Evolutionary conservation across 129 eudicot genomes (phyloP).

Genomic region (Flaveria brownii): DNA sequence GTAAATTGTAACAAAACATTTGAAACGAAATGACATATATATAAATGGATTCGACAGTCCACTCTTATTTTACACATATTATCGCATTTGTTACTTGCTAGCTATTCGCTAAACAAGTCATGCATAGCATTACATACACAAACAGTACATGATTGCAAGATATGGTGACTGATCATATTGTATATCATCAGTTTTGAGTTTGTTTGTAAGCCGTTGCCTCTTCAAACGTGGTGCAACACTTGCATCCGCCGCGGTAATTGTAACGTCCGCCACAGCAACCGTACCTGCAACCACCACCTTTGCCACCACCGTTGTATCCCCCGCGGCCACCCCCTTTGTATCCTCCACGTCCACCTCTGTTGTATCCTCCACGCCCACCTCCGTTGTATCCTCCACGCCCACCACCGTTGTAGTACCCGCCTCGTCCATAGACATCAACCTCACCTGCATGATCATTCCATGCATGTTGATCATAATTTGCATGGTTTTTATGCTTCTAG

Average conservation of each 20-base stretch:
- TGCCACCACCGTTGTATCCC: too few relatives aligned
- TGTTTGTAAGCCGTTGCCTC: constrained; percentile 44
- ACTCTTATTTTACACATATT: constrained; percentile 25
- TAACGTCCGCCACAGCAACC: constrained; percentile 25
- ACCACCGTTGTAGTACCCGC: not conserved
- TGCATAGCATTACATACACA: constrained; percentile 11
- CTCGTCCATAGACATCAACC: constrained; percentile 15
- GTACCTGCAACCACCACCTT: not conserved
- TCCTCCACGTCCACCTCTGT: constrained; percentile 13
- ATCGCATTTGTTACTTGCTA: too few relatives aligned
- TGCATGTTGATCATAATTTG: not conserved
- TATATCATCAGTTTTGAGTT: constrained; percentile 28
- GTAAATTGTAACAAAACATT: too few relatives aligned
- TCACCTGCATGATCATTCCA: constrained; percentile 25
- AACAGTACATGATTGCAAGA: not conserved
- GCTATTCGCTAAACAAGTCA: constrained; percentile 24
- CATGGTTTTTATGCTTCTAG: not conserved
- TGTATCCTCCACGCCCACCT: constrained; percentile 17
- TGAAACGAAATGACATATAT: not conserved
- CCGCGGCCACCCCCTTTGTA: too few relatives aligned
- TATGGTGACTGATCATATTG: too few relatives aligned
- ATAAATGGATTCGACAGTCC: not conserved
- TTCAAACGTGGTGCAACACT: constrained; percentile 27
- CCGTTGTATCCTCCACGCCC: constrained; percentile 9
- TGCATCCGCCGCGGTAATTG: constrained; percentile 15